Evolutionary conservation across 2,329 filamentous ascomycete genomes (phyloP).

Genomic region (Sclerotinia glacialis): DNA sequence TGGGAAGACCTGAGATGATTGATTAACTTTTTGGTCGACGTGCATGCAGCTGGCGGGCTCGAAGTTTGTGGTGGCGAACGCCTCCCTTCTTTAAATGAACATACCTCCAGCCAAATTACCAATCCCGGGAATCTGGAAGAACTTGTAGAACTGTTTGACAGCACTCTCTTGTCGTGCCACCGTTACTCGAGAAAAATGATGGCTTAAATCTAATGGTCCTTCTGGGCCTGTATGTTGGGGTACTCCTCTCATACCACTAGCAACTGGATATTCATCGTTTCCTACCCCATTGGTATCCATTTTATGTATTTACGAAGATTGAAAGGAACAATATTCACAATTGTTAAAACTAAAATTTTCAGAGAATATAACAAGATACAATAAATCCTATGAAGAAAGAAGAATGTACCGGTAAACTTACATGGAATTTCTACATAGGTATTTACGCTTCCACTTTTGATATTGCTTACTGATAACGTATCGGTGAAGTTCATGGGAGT

Average conservation of each 20-base stretch:
- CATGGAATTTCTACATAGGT: background rate
- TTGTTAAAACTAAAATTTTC: background rate
- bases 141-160: slow-evolving; percentile 84
- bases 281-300: background rate
- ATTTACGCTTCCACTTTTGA: background rate
- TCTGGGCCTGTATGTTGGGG: slow-evolving; percentile 25
- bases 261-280: background rate
- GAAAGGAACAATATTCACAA: background rate
- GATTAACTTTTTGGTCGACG: slow-evolving; percentile 24
- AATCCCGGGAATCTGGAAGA: slow-evolving; percentile 65
- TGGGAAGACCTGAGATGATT: slow-evolving; percentile 60
- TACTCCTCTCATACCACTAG: slow-evolving; percentile 22
- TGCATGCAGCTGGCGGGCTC: background rate
- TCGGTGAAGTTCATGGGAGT: background rate
- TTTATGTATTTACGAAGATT: background rate
- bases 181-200: slow-evolving; percentile 72
- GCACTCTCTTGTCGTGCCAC: slow-evolving; percentile 61
- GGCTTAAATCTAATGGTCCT: slow-evolving; percentile 69
- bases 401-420: background rate
- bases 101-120: slow-evolving; percentile 61
- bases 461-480: slow-evolving; percentile 18
- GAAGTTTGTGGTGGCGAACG: background rate
- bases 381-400: slow-evolving; percentile 11
- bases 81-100: slow-evolving; percentile 31
- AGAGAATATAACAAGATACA: background rate